Conservation (phyloP, 2,329 filamentous ascomycete genomes). For the Bipolaris bicolor region DNA sequence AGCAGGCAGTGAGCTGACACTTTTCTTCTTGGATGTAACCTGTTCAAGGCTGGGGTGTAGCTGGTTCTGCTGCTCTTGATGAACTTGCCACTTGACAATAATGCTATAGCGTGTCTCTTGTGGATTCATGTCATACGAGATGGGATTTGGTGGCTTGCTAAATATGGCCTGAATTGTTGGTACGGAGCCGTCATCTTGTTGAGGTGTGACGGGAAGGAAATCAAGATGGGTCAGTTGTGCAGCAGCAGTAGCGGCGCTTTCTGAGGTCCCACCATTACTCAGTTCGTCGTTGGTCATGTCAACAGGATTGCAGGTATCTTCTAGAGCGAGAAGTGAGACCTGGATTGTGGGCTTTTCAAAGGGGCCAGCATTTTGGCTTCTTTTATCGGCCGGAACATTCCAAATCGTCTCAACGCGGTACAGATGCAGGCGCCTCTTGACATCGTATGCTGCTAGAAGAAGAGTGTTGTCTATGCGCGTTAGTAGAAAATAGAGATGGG, state of each 20-base stretch:
- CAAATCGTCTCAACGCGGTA: slow-evolving; percentile 77
- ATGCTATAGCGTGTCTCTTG: slow-evolving; percentile 73
- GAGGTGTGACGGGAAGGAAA: slow-evolving; percentile 70
- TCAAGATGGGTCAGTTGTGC: slow-evolving; percentile 71
- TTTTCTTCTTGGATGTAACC: slow-evolving; percentile 69
- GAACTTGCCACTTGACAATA: slow-evolving; percentile 81
- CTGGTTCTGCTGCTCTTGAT: slow-evolving; percentile 64
- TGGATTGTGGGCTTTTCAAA: slow-evolving; percentile 48
- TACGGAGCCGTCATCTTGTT: slow-evolving; percentile 64
- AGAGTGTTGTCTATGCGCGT: slow-evolving; percentile 55
- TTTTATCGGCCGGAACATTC: slow-evolving; percentile 66
- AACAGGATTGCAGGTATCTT: slow-evolving; percentile 42
- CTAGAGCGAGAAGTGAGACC: slow-evolving; percentile 35
- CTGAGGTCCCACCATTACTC: slow-evolving; percentile 29
- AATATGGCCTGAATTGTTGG: slow-evolving; percentile 76
- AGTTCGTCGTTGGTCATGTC: slow-evolving; percentile 33
- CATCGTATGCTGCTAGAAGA: slow-evolving; percentile 70
- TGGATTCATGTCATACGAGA: slow-evolving; percentile 57
- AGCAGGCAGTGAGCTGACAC: slow-evolving; percentile 46
- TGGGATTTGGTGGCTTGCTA: slow-evolving; percentile 59
- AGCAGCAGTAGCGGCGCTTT: slow-evolving; percentile 39
- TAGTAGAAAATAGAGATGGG: not conserved
- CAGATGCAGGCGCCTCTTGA: slow-evolving; percentile 73
- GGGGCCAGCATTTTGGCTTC: slow-evolving; percentile 53
- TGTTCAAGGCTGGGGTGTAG: slow-evolving; percentile 81